Evolutionary conservation across 768 basidiomycete species (phyloP).

Genomic region (Lactarius quietus): DNA sequence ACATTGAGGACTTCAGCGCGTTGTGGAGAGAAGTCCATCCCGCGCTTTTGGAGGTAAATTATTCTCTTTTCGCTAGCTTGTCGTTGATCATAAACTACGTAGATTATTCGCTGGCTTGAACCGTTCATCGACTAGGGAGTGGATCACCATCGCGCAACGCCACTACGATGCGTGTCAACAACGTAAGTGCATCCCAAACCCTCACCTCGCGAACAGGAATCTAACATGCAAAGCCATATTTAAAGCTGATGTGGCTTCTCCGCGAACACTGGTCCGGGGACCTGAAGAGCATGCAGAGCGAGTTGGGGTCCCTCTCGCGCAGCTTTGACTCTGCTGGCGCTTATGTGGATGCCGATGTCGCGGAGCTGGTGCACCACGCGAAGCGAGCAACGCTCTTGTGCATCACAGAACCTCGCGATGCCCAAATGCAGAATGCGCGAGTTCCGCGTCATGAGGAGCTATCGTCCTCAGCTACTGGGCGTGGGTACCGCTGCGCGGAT

Average conservation of each 20-base stretch:
- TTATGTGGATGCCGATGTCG: not conserved
- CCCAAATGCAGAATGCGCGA: not conserved
- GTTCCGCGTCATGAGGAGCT: slow-evolving; percentile 4
- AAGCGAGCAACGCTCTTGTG: not conserved
- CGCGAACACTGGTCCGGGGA: not conserved
- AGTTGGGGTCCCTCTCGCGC: not conserved
- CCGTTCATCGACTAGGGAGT: slow-evolving; percentile 18
- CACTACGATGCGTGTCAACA: too few species aligned
- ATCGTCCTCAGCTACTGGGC: not conserved
- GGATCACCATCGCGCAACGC: too few species aligned
- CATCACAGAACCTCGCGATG: not conserved
- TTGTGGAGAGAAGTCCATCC: slow-evolving; percentile 7
- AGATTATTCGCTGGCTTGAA: slow-evolving; percentile 21
- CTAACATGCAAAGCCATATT: too few species aligned
- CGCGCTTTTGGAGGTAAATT: slow-evolving; percentile 8
- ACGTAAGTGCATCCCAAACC: too few species aligned
- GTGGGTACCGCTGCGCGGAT: not conserved
- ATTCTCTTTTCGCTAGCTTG: not conserved
- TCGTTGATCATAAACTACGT: not conserved
- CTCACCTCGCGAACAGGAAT: too few species aligned
- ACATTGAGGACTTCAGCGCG: slow-evolving; percentile 6
- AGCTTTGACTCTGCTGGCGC: not conserved
- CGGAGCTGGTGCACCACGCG: not conserved
- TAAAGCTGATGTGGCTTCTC: slow-evolving; percentile 1
- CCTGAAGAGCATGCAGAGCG: not conserved